phyloP scores from a whole-genome alignment of 1,139 yeast species.

The Geotrichum carabidarum region DNA sequence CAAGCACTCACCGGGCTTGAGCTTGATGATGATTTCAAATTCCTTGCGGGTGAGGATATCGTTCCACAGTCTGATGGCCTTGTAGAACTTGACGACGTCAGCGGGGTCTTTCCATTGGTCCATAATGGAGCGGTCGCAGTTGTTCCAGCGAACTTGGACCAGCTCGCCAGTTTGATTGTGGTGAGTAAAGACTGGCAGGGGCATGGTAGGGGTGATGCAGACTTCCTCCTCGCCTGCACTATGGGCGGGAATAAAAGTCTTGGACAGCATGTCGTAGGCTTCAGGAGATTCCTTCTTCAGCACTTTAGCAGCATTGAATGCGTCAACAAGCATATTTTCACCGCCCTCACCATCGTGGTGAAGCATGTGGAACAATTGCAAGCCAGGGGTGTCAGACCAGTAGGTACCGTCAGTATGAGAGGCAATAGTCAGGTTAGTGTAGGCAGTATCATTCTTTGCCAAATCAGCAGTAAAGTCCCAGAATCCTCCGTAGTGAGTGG shows the following conservation, averaged over 20 bases:
- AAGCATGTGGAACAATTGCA: constrained; percentile 65
- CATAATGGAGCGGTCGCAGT: constrained; percentile 67
- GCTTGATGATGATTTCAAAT: constrained; percentile 53
- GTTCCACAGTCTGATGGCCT: constrained; percentile 58
- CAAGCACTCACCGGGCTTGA: constrained; percentile 63
- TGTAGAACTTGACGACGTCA: constrained; percentile 55
- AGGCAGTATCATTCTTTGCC: constrained; percentile 69
- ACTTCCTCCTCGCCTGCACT: constrained; percentile 70
- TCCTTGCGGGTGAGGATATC: constrained; percentile 48
- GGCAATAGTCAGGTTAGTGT: constrained; percentile 62
- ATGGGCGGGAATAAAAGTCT: constrained; percentile 62
- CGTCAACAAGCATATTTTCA: constrained; percentile 64
- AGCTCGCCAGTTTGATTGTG: constrained; percentile 49
- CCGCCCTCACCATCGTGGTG: constrained; percentile 71
- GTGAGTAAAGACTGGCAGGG: constrained; percentile 56
- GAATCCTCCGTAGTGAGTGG: constrained; percentile 76
- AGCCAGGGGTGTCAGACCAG: constrained; percentile 73
- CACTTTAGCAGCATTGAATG: constrained; percentile 56
- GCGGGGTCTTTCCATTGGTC: constrained; percentile 51
- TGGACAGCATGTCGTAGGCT: constrained; percentile 50
- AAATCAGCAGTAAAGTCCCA: constrained; percentile 78
- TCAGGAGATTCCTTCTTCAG: constrained; percentile 50
- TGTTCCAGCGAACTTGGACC: constrained; percentile 70
- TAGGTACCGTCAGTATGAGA: constrained; percentile 76
- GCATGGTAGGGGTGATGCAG: constrained; percentile 58